Evolutionary conservation across 2,329 filamentous ascomycete species (phyloP), one percentile per base, ranked within the genome.

Genomic region (Alternaria postmessia): DNA sequence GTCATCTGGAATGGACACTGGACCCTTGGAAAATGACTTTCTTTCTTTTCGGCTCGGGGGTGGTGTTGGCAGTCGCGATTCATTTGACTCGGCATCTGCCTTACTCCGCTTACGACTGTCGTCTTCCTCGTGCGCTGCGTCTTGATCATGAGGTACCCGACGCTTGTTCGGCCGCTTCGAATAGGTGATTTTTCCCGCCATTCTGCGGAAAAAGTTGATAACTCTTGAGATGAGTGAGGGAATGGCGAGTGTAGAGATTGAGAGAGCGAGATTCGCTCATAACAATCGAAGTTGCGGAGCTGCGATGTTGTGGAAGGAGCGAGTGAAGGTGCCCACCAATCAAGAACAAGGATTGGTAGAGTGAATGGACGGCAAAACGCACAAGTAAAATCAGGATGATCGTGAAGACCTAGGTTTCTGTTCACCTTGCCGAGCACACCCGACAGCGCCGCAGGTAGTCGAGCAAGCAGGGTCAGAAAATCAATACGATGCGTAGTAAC

Each of bases 111-210:
- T 70, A 32, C 58, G 56, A 41, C 56, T 59, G 38, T 59, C 52
- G 18, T 63, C 59, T 26, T 59, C 47, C 18, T 63, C 48, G 36
- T 57, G 60, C 20, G 57, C 52, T 16, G 57, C 41, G 28, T 65
- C 54, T 20, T 57, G 51, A 20, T 62, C 57, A 34, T 59, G 54
- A 7, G 51, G 44, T 24, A 54, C 41, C 24, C 49, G 62, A 12
- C 51, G 41, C 60, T 67, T 71, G 8, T 61, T 61, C n/a, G 47
- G 52, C 38, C 51, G 34, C 20, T 63, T 62, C 12, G 68, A 71
- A 53, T 71, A 71, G 7, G 68, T 71, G 53, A 61, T 36, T 42
- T 62, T 57, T 39, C 62, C 69, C n/a, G 41, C 54, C 57, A 69
- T 69, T 24, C 42, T 57, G 54, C 47, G 53, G 48, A 51, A 55